Evolutionary conservation across 371 early-diverging fungal genomes (phyloP), one percentile per base, ranked within the genome.

Genomic region (Funneliformis caledonium): DNA sequence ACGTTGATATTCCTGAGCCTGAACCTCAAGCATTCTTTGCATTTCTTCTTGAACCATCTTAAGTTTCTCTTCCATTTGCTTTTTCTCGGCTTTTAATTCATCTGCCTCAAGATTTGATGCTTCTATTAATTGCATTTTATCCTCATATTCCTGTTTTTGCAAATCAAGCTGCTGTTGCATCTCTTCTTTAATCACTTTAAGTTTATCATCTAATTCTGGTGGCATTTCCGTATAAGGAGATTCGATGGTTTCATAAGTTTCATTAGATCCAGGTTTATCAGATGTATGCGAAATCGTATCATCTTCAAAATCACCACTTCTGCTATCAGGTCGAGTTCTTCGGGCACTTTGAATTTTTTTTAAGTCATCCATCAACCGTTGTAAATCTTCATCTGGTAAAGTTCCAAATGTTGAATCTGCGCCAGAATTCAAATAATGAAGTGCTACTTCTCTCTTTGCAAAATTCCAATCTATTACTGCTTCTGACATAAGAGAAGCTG

Each of bases 391-490:
- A 88, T 84, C 8, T 86, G 89, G 56, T 84, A 84, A 73, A 90
- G 86, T 67, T 83, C 88, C 50, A 81, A 78, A 56, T 87, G 88
- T 43, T 48, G 52, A 86, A 7, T 48, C 73, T 1, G 33, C 10
- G 4, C 73, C 73, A 2, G 43, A 14, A 59, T 74, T 74, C 10
- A 62, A 62, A 77, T 42, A 77, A 61, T 89, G 89, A 19, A 88
- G 82, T 9, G 88, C 88, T 0, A 91, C 92, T 81, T 96, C 96
- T 45, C 88, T 85, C 76, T 90, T 89, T 0, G 96, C 96, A 83
- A 88, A 94, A 69, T 90, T 92, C 94, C 95, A 95, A 81, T 95
- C 95, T 26, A 91, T 89, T 2, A 93, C 86, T 65, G 90, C 91
- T 7, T 92, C 89, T 70, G 87, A 85, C 72, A 82, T 67, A 8